Conservation (phyloP, 1,284 basidiomycete species). For the Sporisorium exsertum region DNA sequence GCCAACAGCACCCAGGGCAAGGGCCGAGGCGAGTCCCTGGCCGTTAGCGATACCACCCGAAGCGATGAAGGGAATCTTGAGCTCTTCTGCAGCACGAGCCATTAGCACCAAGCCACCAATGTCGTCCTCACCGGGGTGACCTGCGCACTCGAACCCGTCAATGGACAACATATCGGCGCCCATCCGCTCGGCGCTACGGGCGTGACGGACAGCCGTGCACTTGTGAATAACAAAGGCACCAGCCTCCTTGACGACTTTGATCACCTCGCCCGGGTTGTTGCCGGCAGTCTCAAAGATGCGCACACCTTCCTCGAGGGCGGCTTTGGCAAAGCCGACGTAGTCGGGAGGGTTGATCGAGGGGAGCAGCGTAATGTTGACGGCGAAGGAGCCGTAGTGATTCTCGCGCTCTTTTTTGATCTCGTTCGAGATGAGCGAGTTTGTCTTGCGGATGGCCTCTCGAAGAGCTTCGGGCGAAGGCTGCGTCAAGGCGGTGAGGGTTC, state of each 20-base stretch:
- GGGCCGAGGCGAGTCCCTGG: slow-evolving; percentile 82
- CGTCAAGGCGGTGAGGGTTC: slow-evolving; percentile 86
- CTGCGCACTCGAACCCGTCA: slow-evolving; percentile 76
- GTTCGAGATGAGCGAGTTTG: slow-evolving; percentile 69
- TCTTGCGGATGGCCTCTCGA: slow-evolving; percentile 85
- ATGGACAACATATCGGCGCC: slow-evolving; percentile 81
- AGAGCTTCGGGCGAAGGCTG: slow-evolving; percentile 87
- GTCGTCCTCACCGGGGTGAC: slow-evolving; percentile 94
- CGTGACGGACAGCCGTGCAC: slow-evolving; percentile 77
- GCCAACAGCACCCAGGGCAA: slow-evolving; percentile 87
- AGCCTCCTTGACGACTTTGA: slow-evolving; percentile 82
- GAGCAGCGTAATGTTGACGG: slow-evolving; percentile 90
- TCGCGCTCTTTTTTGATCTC: slow-evolving; percentile 51
- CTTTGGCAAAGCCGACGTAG: slow-evolving; percentile 84
- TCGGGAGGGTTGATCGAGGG: slow-evolving; percentile 91
- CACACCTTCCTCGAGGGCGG: slow-evolving; percentile 87
- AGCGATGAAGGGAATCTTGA: slow-evolving; percentile 87
- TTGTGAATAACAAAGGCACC: slow-evolving; percentile 86
- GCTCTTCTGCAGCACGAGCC: slow-evolving; percentile 86
- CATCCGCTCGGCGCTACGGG: slow-evolving; percentile 78
- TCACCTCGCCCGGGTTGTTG: slow-evolving; percentile 83
- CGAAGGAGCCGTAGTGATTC: slow-evolving; percentile 70
- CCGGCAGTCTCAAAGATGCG: slow-evolving; percentile 93
- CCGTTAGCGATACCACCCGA: slow-evolving; percentile 77
- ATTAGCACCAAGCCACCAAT: slow-evolving; percentile 90